Evolutionary conservation across 371 early-diverging fungal genomes (phyloP), one percentile per base, ranked within the genome.

Genomic region (Actinomortierella wolfii): DNA sequence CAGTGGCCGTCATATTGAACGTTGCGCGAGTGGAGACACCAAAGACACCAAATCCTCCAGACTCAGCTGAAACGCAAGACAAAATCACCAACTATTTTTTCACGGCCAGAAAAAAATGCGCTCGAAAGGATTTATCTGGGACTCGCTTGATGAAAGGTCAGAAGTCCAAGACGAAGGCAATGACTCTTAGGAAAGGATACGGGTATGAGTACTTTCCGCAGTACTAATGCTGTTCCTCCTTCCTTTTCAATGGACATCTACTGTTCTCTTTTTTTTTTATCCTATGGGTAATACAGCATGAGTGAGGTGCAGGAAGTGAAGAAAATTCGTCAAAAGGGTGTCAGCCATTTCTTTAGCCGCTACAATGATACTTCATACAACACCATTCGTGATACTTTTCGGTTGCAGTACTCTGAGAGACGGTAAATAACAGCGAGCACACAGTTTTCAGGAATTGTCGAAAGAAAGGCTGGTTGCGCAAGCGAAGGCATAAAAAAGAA

Each of bases 101-200:
- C n/a, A n/a, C n/a, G n/a, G n/a, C n/a, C n/a, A n/a, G n/a, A n/a
- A n/a, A n/a, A n/a, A n/a, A n/a, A n/a, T n/a, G n/a, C n/a, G n/a
- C n/a, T n/a, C n/a, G n/a, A 55, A 71, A 7, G 71, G 71, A 4
- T 71, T 71, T 40, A 71, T 71, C 24, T 71, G 71, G 71, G 66
- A 65, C 26, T 71, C 71, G 2, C 66, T 71, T 15, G 71, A 71
- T 28, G 51, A 55, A 44, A 70, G 48, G 70, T 64, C n/a, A n/a
- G n/a, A n/a, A n/a, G n/a, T n/a, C n/a, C n/a, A n/a, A n/a, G n/a
- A n/a, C n/a, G n/a, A n/a, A n/a, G n/a, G n/a, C n/a, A n/a, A 68
- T 23, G 20, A 15, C 15, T 44, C 11, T 18, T 2, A 57, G 13
- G 21, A 45, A 15, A 48, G 20, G 11, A 39, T 41, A 15, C 15